A percentile compares a stretch with the other conserved stretches of the same genome.
Evolutionary conservation across 2,329 filamentous ascomycete species (phyloP).

Genomic region (Nigrograna mackinnonii): DNA sequence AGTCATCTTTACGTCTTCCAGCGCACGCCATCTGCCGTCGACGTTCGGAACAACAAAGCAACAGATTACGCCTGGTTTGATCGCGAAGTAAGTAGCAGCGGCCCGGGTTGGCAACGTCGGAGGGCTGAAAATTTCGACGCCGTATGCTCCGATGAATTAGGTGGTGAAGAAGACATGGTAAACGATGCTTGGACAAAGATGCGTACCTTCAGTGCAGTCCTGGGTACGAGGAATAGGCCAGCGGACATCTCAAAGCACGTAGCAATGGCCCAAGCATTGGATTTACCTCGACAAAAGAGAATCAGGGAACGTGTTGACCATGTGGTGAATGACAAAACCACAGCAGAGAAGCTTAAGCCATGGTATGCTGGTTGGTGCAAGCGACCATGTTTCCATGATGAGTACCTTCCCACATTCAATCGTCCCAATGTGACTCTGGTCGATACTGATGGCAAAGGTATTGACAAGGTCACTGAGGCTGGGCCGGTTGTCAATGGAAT

Average conservation of each 20-base stretch:
- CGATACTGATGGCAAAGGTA: constrained; percentile 58
- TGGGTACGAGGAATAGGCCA: background rate
- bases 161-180: too few species aligned
- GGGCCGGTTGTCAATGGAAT: constrained; percentile 48
- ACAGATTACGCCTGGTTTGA: constrained; percentile 39
- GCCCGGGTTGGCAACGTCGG: background rate
- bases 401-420: constrained; percentile 62
- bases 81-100: background rate
- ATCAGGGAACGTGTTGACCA: constrained; percentile 34
- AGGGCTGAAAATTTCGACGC: background rate
- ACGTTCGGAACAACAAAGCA: constrained; percentile 28
- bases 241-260: background rate
- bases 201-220: background rate
- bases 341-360: constrained; percentile 46
- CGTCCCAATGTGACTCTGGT: constrained; percentile 58
- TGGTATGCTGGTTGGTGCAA: constrained; percentile 66
- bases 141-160: too few species aligned
- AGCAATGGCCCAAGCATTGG: background rate
- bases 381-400: constrained; percentile 61
- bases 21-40: constrained; percentile 42
- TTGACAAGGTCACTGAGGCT: constrained; percentile 47
- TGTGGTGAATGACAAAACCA: constrained; percentile 27
- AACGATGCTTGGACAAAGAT: background rate
- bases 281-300: background rate
- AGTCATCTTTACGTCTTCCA: constrained; percentile 45